Evolutionary conservation across 805 yeast species (phyloP), one percentile per base, ranked within the genome.

Genomic region (Sugiyamaella floridensis): DNA sequence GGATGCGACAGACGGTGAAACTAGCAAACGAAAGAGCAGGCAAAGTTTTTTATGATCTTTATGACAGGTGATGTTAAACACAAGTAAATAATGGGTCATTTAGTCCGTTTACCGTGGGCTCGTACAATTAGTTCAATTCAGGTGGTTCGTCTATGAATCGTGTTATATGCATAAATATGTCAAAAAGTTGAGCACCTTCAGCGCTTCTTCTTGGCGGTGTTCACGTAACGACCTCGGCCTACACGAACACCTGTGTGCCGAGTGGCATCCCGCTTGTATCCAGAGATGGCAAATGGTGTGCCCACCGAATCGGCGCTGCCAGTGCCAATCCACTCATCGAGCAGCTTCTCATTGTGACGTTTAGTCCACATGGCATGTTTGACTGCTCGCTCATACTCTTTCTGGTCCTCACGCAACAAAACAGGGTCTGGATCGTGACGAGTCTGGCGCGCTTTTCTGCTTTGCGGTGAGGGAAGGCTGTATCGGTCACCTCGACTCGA

Each of bases 241-340:
- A 92, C 86, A 55, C 77, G 80, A 18, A 89, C 90, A 32, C 86
- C 83, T 22, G 83, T 77, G 32, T 78, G 74, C 59, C 75, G 67
- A 15, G 71, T 62, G 48, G 66, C 65, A 37, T 69, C 68, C 49
- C 74, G 65, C 66, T 82, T 78, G 54, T 77, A 71, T n/a, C 85
- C 81, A 40, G 82, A 75, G 42, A 75, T 78, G 52, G 79, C 82
- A 55, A 93, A 93, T n/a, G 99, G 99, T 12, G 96, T 85, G 48
- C 86, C 81, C 60, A 82, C 82, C 61, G 69, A 85, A 87, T 50
- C 97, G 22, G 77, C 77, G 50, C 89, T 82, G 5, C 93, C 93
- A n/a, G 96, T 96, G 15, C 97, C 97, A 48, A 90, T 83, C 85
- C 95, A 93, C 62, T 88, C 89, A 60, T 85, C 83, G 57, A 89